Evolutionary conservation across 768 basidiomycete genomes (phyloP).

Genomic region (Naematelia encephala): DNA sequence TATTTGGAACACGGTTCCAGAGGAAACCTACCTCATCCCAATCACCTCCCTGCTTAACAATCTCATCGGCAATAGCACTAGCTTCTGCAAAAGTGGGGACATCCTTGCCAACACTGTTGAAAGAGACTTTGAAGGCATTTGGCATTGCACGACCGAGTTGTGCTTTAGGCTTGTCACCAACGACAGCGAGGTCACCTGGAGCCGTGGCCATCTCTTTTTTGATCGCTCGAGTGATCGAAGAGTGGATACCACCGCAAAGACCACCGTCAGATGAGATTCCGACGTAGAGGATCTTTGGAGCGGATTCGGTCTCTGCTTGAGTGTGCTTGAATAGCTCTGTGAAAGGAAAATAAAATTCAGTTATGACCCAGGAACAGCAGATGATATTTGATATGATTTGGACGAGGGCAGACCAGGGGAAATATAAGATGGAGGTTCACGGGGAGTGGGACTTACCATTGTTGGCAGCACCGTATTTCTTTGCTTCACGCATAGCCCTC

Average conservation of each 20-base stretch:
- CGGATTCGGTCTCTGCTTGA: constrained; percentile 57
- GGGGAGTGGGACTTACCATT: constrained; percentile 23
- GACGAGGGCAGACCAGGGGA: not conserved
- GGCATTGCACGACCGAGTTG: constrained; percentile 71
- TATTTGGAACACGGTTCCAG: too few relatives aligned
- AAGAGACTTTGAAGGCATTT: constrained; percentile 71
- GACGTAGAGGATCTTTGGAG: constrained; percentile 71
- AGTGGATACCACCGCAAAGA: constrained; percentile 99
- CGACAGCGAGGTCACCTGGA: constrained; percentile 66
- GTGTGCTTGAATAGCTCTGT: constrained; percentile 85
- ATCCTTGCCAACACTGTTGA: constrained; percentile 97
- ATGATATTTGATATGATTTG: not conserved
- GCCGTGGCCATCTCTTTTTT: constrained; percentile 64
- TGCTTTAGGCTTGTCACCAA: constrained; percentile 96
- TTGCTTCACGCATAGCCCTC: constrained; percentile 84
- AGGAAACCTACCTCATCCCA: constrained; percentile 65
- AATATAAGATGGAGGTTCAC: not conserved
- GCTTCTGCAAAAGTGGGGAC: constrained; percentile 97
- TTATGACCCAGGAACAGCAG: not conserved
- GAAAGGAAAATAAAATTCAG: constrained; percentile 10
- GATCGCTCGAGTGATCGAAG: constrained; percentile 86
- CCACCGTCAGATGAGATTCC: constrained; percentile 98
- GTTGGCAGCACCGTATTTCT: constrained; percentile 78
- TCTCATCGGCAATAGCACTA: constrained; percentile 85
- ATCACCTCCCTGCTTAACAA: constrained; percentile 75